Conservation (phyloP, 2,329 filamentous ascomycete species). For the Boeremia lycopersici region DNA sequence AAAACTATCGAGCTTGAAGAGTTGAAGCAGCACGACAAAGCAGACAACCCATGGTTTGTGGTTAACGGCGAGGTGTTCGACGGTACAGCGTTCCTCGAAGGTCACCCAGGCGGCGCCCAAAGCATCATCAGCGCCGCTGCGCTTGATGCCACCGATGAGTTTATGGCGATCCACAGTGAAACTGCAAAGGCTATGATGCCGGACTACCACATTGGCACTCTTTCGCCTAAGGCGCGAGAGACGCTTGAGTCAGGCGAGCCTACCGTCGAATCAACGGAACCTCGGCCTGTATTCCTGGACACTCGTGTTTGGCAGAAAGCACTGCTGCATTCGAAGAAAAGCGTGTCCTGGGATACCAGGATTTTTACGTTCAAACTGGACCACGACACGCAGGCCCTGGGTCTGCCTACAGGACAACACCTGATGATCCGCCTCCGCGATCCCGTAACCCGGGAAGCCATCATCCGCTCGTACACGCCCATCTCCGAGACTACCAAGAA, state of each 20-base stretch:
- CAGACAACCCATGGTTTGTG: conserved; percentile 81
- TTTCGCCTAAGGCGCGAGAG: conserved; percentile 66
- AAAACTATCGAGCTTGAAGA: conserved; percentile 72
- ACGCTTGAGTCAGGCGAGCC: conserved; percentile 58
- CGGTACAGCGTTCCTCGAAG: conserved; percentile 78
- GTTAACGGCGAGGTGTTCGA: conserved; percentile 89
- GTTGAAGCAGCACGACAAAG: conserved; percentile 69
- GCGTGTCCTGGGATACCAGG: conserved; percentile 76
- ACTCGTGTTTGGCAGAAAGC: conserved; percentile 75
- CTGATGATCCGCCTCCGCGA: conserved; percentile 82
- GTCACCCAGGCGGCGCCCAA: conserved; percentile 83
- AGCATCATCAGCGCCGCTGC: conserved; percentile 85
- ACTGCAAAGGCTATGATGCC: conserved; percentile 92
- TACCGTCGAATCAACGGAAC: conserved; percentile 50
- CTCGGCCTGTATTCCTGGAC: conserved; percentile 71
- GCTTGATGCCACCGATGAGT: conserved; percentile 83
- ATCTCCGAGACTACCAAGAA: conserved; percentile 67
- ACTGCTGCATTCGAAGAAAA: conserved; percentile 69
- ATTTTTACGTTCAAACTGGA: conserved; percentile 83
- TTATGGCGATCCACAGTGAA: conserved; percentile 90
- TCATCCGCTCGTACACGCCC: conserved; percentile 88
- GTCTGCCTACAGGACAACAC: conserved; percentile 84
- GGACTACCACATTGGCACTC: conserved; percentile 79
- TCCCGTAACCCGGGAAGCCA: conserved; percentile 69
- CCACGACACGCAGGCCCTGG: conserved; percentile 70